Evolutionary conservation across 2,329 filamentous ascomycete species (phyloP).

Genomic region (Fusarium sp.): DNA sequence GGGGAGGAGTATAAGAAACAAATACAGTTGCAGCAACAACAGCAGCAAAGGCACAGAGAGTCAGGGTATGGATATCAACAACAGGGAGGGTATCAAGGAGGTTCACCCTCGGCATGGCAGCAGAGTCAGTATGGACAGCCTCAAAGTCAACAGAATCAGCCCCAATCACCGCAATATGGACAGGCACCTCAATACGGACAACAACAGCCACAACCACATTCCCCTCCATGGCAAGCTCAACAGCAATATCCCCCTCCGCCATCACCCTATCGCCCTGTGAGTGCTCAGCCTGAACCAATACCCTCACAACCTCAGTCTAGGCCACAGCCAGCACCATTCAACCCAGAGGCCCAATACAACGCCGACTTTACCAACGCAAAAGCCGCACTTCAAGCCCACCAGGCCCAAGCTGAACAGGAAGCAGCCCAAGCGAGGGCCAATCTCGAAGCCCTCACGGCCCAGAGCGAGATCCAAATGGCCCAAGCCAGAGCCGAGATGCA

Average conservation of each 20-base stretch:
- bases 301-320: not conserved
- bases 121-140: conserved; percentile 17
- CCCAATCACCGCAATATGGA: conserved; percentile 8
- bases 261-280: conserved; percentile 3
- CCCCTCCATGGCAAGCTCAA: not conserved
- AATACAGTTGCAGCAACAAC: conserved; percentile 12
- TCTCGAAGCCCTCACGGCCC: not conserved
- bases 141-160: conserved; percentile 15
- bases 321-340: not conserved
- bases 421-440: conserved; percentile 1
- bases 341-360: not conserved
- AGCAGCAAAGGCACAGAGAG: conserved; percentile 5
- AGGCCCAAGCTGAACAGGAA: not conserved
- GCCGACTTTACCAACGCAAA: conserved; percentile 1
- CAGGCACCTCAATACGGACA: conserved; percentile 15
- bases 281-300: not conserved
- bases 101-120: conserved; percentile 11
- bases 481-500: not conserved
- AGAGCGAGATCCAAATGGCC: not conserved
- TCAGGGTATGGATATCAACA: conserved; percentile 18
- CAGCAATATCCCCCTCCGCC: conserved; percentile 17
- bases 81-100: conserved; percentile 1
- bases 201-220: not conserved
- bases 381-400: not conserved
- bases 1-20: conserved; percentile 45